Base-by-base conservation (phyloP, 768 basidiomycete genomes). In the Trichaptum fuscoviolaceum region DNA sequence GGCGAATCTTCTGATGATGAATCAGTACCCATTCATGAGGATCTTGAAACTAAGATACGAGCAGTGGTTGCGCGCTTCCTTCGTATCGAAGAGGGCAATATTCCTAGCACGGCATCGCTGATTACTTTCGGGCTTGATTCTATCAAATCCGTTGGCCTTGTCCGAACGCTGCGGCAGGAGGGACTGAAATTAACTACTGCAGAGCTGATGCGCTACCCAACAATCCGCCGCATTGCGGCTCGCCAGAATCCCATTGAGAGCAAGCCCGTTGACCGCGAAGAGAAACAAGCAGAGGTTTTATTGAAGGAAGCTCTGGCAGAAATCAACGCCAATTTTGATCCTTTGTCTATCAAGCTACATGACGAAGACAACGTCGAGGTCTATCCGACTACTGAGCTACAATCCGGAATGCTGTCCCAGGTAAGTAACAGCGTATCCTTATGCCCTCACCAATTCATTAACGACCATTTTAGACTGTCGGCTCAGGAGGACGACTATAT, bases 331-430 rank as follows among this genome's bases (percentile, higher is more conserved):
- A 23, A 24, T 65, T 27, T 62, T 62, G 35, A 34, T n/a, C 20
- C 62, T 35, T 25, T 18, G 42, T 27, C n/a, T 3, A 30, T 64
- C 72, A 74, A 72, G 63, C 67, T 75, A 5, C 70, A 69, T 23
- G 42, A 42, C 10, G 70, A 70, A 7, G 82, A 84, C 64, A 66
- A 73, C 26, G 74, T 79, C 7, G 66, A 68, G 15, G 63, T 79
- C 25, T 80, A 74, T 67, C 82, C 82, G 12, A 78, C 79, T 7
- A 83, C 82, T 6, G 75, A 74, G 24, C 73, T 84, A 23, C 83
- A 84, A 71, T 74, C 80, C 18, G 83, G 83, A 12, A 83, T 84
- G 82, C 69, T 84, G 57, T 82, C 83, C 2, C 82, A 84, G 75
- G 83, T 81, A 66, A 57, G 72, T 65, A 23, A 35, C 15, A 62